Evolutionary conservation across 768 basidiomycete genomes (phyloP).

Genomic region (Pisolithus microcarpus): DNA sequence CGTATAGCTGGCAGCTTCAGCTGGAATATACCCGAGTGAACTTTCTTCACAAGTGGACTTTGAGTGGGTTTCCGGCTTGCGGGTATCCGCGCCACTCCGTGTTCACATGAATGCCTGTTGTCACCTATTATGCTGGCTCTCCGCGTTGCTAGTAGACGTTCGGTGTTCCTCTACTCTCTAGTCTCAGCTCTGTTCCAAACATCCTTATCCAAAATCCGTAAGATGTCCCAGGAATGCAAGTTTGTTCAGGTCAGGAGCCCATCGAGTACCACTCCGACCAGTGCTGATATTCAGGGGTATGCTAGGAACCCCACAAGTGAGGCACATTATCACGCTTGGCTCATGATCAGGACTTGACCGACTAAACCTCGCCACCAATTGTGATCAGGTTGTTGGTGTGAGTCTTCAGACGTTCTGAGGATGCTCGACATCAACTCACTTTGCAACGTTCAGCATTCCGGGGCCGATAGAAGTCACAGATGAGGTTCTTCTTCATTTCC

Average conservation of each 20-base stretch:
- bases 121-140: slow-evolving; percentile 6
- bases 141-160: not conserved
- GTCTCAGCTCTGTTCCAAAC: slow-evolving; percentile 1
- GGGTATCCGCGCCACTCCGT: not conserved
- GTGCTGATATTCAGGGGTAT: not conserved
- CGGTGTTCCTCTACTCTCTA: not conserved
- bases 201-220: slow-evolving; percentile 2
- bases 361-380: slow-evolving; percentile 18
- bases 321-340: slow-evolving; percentile 8
- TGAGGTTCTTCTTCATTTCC: slow-evolving; percentile 33
- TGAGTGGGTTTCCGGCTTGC: slow-evolving; percentile 4
- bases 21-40: not conserved
- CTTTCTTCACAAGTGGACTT: slow-evolving; percentile 5
- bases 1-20: too few relatives aligned
- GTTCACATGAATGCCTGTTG: slow-evolving; percentile 12
- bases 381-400: slow-evolving; percentile 45
- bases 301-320: slow-evolving; percentile 46
- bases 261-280: not conserved
- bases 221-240: slow-evolving; percentile 14
- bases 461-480: slow-evolving; percentile 61
- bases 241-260: slow-evolving; percentile 16
- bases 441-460: slow-evolving; percentile 39
- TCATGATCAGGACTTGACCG: slow-evolving; percentile 2
- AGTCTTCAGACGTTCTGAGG: not conserved
- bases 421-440: slow-evolving; percentile 5